Evolutionary conservation across 2,329 filamentous ascomycete species (phyloP).

Genomic region (Hymenoscyphus repandus): DNA sequence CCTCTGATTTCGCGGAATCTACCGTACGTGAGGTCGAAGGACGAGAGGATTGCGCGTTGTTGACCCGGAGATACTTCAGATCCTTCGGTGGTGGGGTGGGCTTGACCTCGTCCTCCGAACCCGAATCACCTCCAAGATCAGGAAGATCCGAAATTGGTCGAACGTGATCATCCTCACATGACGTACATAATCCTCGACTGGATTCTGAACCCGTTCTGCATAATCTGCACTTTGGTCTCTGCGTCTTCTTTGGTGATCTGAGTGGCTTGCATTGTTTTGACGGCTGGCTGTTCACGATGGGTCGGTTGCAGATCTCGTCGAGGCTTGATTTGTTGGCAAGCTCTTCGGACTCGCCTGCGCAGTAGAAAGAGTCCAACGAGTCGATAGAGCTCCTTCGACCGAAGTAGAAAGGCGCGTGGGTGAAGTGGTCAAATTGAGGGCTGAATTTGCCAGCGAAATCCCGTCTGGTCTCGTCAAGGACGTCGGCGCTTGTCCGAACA

Average conservation of each 20-base stretch:
- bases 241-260: background rate
- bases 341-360: slow-evolving; percentile 9
- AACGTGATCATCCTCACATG: slow-evolving; percentile 12
- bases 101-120: slow-evolving; percentile 6
- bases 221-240: slow-evolving; percentile 6
- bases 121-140: background rate
- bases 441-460: slow-evolving; percentile 12
- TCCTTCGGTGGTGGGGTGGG: slow-evolving; percentile 15
- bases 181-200: slow-evolving; percentile 4
- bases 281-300: background rate
- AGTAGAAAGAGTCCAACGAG: slow-evolving; percentile 15
- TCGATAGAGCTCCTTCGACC: background rate
- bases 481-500: slow-evolving; percentile 9
- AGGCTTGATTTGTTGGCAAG: background rate
- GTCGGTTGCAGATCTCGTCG: no score
- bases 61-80: background rate
- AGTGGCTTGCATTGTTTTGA: background rate
- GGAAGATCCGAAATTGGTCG: background rate
- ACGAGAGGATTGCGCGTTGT: background rate
- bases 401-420: slow-evolving; percentile 7
- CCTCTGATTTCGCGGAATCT: background rate
- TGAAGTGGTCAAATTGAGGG: slow-evolving; percentile 10
- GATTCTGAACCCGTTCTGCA: slow-evolving; percentile 1
- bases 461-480: slow-evolving; percentile 12
- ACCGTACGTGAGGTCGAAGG: background rate